Evolutionary conservation across 805 yeast genomes (phyloP), one percentile per base, ranked within the genome.

Genomic region (Candida oleophila): DNA sequence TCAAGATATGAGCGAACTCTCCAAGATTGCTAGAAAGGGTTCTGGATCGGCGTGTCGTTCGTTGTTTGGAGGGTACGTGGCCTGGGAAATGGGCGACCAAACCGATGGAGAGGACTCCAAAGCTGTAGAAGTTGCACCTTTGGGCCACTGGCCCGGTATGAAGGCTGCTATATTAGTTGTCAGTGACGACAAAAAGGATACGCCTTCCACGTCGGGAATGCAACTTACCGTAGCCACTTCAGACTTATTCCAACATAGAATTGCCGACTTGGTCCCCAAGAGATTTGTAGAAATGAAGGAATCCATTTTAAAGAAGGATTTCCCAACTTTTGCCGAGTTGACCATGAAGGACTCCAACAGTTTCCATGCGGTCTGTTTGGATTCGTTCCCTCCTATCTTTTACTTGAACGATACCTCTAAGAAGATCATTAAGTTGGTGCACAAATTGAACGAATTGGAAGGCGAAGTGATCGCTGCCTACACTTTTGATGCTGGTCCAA

Each of bases 401-500:
- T 91, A 91, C 68, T 71, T 91, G 69, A 92, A 88, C 62, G 98
- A 92, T 64, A 87, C 94, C 5, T 90, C 97, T 4, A 86, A 87
- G 56, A 83, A 82, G 45, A 80, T 89, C 59, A 85, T 91, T 53
- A 87, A 85, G 56, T 73, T 88, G 43, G 78, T 90, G 41, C 95
- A 94, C 66, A 71, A 76, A 46, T 80, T 94, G 63, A 94, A 94
- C 62, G 83, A 77, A 53, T 54, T 64, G 3, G 83, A 79, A 32
- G 88, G 87, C 44, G 74, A 78, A 59, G 77, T 78, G 11, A 77
- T 92, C 46, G 99, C 96, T 11, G 98, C 98, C 34, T 94, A 94
- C 68, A 94, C 99, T 1, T 94, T 87, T 61, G 99, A 94, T 67
- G 99, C 99, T 28, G 99, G 99, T 62, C 99, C 99, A 68, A 94